phyloP scores from a whole-genome alignment of 2,329 filamentous ascomycete genomes.

The Domatiomyces globalis region DNA sequence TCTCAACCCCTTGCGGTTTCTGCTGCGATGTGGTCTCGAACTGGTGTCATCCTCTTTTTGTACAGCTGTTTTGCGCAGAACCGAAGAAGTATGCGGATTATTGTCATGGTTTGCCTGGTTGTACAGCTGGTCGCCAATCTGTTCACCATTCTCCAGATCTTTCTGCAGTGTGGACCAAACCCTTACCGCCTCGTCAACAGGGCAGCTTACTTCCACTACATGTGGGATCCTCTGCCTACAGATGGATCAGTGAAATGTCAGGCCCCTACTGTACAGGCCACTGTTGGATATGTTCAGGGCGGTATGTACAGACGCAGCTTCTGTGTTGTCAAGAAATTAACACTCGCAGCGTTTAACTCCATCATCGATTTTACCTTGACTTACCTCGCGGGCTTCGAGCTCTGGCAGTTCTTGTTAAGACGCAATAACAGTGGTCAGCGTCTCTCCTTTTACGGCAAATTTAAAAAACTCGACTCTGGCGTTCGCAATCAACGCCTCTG shows the following conservation, averaged over 20 bases:
- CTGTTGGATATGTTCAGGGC: conserved; percentile 26
- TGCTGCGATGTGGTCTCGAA: conserved; percentile 24
- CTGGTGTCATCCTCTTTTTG: conserved; percentile 27
- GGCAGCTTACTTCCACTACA: conserved; percentile 25
- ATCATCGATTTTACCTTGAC: conserved; percentile 24
- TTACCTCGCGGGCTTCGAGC: conserved; percentile 22
- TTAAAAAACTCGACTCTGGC: conserved; percentile 21
- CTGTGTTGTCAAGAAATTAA: background rate
- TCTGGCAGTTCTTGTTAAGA: conserved; percentile 26
- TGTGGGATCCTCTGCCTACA: conserved; percentile 25
- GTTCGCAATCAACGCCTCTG: conserved; percentile 23
- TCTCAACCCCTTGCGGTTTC: conserved; percentile 22
- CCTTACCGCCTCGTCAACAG: conserved; percentile 21
- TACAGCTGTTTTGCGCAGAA: conserved; percentile 23
- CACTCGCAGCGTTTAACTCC: conserved; percentile 21
- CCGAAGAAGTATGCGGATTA: conserved; percentile 20
- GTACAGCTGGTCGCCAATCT: conserved; percentile 24
- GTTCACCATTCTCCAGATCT: conserved; percentile 24
- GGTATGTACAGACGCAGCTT: conserved; percentile 10
- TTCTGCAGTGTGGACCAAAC: conserved; percentile 25
- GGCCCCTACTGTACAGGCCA: conserved; percentile 22
- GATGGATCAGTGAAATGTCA: conserved; percentile 25
- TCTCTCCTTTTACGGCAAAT: conserved; percentile 20
- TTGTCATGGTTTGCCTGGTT: conserved; percentile 22
- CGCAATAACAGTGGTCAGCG: conserved; percentile 18